Percentiles rank a stretch among this genome's conserved stretches.
Conservation (phyloP, 1,139 yeast species). For the Eremothecium cymbalariae region DNA sequence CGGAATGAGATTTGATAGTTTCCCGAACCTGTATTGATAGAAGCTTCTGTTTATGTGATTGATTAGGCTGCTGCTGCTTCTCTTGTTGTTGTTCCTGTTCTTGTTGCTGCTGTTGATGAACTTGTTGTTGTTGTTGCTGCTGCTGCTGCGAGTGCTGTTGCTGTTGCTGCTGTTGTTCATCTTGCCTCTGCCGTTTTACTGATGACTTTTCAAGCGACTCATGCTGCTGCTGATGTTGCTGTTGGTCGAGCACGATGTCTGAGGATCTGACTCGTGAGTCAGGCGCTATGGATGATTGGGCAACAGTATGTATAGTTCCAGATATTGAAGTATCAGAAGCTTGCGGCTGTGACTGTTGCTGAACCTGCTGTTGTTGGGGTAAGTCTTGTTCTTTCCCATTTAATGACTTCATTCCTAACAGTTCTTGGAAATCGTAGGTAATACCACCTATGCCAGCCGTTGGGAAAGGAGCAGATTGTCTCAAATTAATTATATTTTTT, state of each 20-base stretch:
- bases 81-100: not conserved
- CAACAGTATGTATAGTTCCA: not conserved
- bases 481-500: conserved; percentile 21
- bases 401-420: conserved; percentile 23
- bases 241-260: not conserved
- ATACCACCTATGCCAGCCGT: conserved; percentile 33
- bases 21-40: not conserved
- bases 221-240: conserved; percentile 2
- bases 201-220: no score
- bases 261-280: not conserved
- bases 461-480: conserved; percentile 23
- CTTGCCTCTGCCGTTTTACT: no score
- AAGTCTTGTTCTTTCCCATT: conserved; percentile 1
- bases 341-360: conserved; percentile 25
- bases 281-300: not conserved
- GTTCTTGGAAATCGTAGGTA: conserved; percentile 31
- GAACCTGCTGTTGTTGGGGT: conserved; percentile 19
- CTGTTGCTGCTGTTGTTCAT: conserved; percentile 1
- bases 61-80: not conserved
- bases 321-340: not conserved
- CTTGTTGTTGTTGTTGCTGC: not conserved
- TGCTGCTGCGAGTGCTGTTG: not conserved
- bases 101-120: conserved; percentile 4
- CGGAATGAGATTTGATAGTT: no score
- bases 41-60: not conserved